A percentile compares a stretch with the other conserved stretches of the same genome.
Evolutionary conservation across 2,329 filamentous ascomycete species (phyloP).

Genomic region (Trichoderma sp.): DNA sequence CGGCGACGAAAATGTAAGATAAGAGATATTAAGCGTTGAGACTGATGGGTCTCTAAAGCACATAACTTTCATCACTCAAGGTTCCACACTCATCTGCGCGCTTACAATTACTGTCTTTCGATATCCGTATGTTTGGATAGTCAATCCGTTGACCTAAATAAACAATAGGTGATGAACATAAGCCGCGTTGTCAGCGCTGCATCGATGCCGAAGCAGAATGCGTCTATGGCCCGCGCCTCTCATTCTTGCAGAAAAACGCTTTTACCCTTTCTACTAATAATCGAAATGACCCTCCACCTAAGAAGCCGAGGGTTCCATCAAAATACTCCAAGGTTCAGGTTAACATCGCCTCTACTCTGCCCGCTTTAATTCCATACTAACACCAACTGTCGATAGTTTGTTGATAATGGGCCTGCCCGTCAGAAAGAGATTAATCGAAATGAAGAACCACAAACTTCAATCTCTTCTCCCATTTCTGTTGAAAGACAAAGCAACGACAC

Average conservation of each 20-base stretch:
- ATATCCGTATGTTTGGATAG: not conserved
- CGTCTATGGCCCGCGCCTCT: not conserved
- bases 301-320: not conserved
- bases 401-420: not conserved
- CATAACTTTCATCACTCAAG: not conserved
- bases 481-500: not conserved
- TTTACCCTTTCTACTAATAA: not conserved
- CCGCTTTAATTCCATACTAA: not conserved
- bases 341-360: not conserved
- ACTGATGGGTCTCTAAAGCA: not conserved
- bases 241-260: not conserved
- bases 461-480: not conserved
- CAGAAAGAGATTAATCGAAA: not conserved
- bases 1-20: conserved; percentile 13
- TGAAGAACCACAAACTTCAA: not conserved
- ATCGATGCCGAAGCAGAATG: conserved; percentile 1
- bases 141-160: not conserved
- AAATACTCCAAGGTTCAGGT: not conserved
- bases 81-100: not conserved
- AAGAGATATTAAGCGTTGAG: not conserved
- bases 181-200: conserved; percentile 2
- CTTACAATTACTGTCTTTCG: not conserved
- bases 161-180: not conserved
- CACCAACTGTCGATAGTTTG: not conserved
- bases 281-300: not conserved